Percentiles rank a stretch among this genome's conserved stretches.
Evolutionary conservation across 2,329 filamentous ascomycete genomes (phyloP).

Genomic region (Exophiala dermatitidis): DNA sequence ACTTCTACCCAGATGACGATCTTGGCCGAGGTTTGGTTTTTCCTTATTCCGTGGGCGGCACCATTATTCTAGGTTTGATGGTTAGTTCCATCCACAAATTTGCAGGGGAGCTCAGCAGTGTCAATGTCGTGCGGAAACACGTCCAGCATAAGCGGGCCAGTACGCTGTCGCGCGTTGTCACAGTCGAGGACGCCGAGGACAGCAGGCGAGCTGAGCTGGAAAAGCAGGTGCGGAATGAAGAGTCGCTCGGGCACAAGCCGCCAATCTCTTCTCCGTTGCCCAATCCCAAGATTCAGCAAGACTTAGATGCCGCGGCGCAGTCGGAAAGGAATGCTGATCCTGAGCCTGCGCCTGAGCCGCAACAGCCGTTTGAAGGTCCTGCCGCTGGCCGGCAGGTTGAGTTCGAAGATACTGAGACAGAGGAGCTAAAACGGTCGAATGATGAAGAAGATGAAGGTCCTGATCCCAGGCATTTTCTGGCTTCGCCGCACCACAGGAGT

Average conservation of each 20-base stretch:
- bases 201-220: constrained; percentile 28
- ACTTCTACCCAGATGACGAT: constrained; percentile 50
- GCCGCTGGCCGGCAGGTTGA: constrained; percentile 9
- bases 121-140: constrained; percentile 57
- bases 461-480: constrained; percentile 18
- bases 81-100: constrained; percentile 71
- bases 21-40: constrained; percentile 66
- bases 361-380: background rate
- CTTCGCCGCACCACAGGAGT: constrained; percentile 7
- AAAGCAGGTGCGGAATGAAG: constrained; percentile 22
- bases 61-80: constrained; percentile 77
- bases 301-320: constrained; percentile 19
- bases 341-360: background rate
- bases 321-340: background rate
- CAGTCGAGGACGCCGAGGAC: constrained; percentile 25
- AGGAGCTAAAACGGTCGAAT: constrained; percentile 9
- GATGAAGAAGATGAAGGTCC: constrained; percentile 9
- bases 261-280: constrained; percentile 33
- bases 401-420: constrained; percentile 10
- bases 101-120: constrained; percentile 51
- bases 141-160: constrained; percentile 48
- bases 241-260: constrained; percentile 19
- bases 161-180: constrained; percentile 50
- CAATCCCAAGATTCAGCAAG: constrained; percentile 25
- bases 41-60: constrained; percentile 74